Evolutionary conservation across 345 rosid genomes (phyloP), one percentile per base, ranked within the genome.

Genomic region (Diplotaxis tenuifolia): DNA sequence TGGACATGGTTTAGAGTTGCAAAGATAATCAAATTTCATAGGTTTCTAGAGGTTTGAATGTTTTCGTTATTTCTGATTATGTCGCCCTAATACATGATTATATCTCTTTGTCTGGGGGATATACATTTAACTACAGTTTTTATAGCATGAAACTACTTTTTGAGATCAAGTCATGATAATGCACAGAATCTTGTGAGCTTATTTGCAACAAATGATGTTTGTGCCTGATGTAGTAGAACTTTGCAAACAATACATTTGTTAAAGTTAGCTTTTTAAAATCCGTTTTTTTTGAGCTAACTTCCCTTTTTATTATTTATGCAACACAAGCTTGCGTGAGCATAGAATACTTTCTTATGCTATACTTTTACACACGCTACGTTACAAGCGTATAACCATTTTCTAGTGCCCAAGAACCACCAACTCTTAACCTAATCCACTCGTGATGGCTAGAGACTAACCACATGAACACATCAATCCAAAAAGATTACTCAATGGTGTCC

Each of bases 301-400:
- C n/a, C n/a, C n/a, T n/a, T n/a, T n/a, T n/a, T 74, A 66, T 74
- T 74, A 58, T 74, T 67, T 74, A 74, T 34, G 68, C 32, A 52
- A 60, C 73, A 75, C 6, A 60, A 58, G 60, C 65, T 65, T 66
- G 59, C 61, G 53, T 31, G 42, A 74, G 50, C 60, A 47, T 19
- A 59, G 31, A 68, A 22, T 18, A 74, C 31, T 75, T 49, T 54
- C 32, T 14, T 52, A 38, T 40, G 50, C 12, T 52, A 53, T 50
- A 59, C 62, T 67, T 56, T 40, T 68, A 76, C 62, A 76, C 45
- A 65, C 16, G 45, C 66, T 70, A 57, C 34, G 62, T 34, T 65
- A 76, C 71, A 65, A 63, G 42, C 67, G 22, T 64, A 55, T 3
- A 70, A 15, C 18, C 7, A 45, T 45, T 45, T 19, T 45, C 50